Percentiles rank a stretch among this genome's conserved stretches.
These are phyloP conservation scores for Allantophomopsis lycopodina DNA, from an alignment of 2,329 filamentous ascomycete species.

Conservation along the genomic window DNA sequence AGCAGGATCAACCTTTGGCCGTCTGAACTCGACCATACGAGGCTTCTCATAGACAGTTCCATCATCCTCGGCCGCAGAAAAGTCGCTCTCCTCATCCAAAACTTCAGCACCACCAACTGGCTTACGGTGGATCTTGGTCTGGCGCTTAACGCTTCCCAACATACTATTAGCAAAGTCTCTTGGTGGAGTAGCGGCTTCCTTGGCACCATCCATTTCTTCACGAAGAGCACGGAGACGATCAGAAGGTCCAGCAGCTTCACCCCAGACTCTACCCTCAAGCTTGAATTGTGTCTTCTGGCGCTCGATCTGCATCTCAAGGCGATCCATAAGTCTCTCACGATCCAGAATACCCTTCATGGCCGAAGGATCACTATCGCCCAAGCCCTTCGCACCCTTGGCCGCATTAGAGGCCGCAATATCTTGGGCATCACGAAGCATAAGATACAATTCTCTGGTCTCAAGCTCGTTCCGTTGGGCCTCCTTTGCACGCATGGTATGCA, in stretches of 20 bases:
- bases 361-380: conserved; percentile 51
- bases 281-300: conserved; percentile 96
- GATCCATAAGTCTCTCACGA: conserved; percentile 81
- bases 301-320: conserved; percentile 89
- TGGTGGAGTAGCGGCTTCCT: conserved; percentile 36
- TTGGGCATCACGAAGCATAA: conserved; percentile 96
- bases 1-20: conserved; percentile 45
- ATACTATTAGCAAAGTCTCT: conserved; percentile 58
- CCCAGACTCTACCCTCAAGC: conserved; percentile 86
- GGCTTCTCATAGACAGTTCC: conserved; percentile 54
- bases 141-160: conserved; percentile 57
- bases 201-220: conserved; percentile 77
- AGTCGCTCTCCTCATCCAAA: conserved; percentile 22
- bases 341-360: conserved; percentile 89
- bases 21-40: conserved; percentile 62
- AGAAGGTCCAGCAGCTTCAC: conserved; percentile 68
- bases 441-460: conserved; percentile 89
- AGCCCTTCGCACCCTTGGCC: conserved; percentile 36
- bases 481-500: conserved; percentile 75
- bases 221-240: conserved; percentile 84
- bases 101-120: conserved; percentile 27
- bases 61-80: conserved; percentile 31
- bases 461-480: conserved; percentile 91
- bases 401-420: conserved; percentile 87
- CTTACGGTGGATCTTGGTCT: conserved; percentile 40